phyloP scores from a whole-genome alignment of 2,329 filamentous ascomycete species.

The Talaromyces marneffei region DNA sequence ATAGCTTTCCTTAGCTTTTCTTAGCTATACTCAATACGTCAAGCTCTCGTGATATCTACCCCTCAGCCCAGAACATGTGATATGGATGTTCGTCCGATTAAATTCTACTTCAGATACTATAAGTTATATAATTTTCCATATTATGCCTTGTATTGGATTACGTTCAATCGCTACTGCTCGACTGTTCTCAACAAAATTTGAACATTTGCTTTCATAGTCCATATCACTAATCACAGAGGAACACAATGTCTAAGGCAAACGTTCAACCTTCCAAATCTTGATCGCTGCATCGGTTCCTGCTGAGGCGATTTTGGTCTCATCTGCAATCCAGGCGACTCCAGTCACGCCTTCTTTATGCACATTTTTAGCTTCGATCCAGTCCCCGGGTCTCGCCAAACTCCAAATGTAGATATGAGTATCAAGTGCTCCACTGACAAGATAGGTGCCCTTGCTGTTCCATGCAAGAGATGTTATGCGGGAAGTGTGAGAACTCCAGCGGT shows the following conservation, averaged over 20 bases:
- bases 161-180: neutral
- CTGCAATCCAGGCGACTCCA: constrained; percentile 73
- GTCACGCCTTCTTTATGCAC: constrained; percentile 95
- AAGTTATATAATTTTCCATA: neutral
- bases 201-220: neutral
- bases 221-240: neutral
- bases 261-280: constrained; percentile 74
- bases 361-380: constrained; percentile 75
- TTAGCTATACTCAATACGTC: neutral
- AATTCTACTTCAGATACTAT: neutral
- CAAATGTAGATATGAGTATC: constrained; percentile 93
- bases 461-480: constrained; percentile 61
- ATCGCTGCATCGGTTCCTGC: constrained; percentile 82
- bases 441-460: constrained; percentile 73
- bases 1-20: neutral
- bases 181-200: too few species aligned
- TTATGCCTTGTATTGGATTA: neutral
- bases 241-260: constrained; percentile 35
- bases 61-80: neutral
- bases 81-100: neutral
- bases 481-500: constrained; percentile 69
- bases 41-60: neutral
- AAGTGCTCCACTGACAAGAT: constrained; percentile 75
- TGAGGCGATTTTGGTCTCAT: constrained; percentile 63
- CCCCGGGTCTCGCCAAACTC: constrained; percentile 77